A percentile compares a stretch with the other conserved stretches of the same genome.
Evolutionary conservation across 148 eudicot species (phyloP).

Genomic region (Nepenthes mirabilis): DNA sequence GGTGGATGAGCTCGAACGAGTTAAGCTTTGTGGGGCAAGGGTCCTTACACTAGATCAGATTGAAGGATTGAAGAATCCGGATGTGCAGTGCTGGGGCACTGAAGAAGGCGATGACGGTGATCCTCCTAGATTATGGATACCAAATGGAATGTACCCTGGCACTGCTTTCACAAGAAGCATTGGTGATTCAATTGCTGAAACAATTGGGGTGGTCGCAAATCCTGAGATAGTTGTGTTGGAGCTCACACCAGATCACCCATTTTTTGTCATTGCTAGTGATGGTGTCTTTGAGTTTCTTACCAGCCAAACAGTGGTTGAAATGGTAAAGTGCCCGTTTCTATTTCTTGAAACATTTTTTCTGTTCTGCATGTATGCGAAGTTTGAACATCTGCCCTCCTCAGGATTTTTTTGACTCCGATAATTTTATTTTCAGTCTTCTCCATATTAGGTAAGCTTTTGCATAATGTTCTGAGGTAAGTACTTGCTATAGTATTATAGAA

Average conservation of each 20-base stretch:
- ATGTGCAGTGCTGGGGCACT: constrained; percentile 89
- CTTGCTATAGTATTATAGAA: too few species aligned
- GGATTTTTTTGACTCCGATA: too few species aligned
- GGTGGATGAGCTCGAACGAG: constrained; percentile 78
- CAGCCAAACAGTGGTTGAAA: constrained; percentile 94
- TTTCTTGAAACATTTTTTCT: neutral
- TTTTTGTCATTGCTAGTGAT: constrained; percentile 95
- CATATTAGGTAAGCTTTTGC: too few species aligned
- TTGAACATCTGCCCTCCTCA: too few species aligned
- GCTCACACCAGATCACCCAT: constrained; percentile 71
- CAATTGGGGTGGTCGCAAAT: constrained; percentile 82
- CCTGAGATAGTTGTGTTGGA: constrained; percentile 88
- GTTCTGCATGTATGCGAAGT: neutral
- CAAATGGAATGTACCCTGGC: constrained; percentile 96
- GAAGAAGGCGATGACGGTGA: constrained; percentile 99
- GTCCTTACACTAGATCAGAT: constrained; percentile 98
- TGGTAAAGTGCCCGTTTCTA: constrained; percentile 46
- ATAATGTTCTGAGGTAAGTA: too few species aligned
- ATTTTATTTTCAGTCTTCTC: too few species aligned
- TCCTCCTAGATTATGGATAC: constrained; percentile 98
- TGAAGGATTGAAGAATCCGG: constrained; percentile 91
- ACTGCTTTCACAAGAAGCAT: constrained; percentile 94
- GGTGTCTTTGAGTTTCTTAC: constrained; percentile 96
- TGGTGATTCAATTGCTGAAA: constrained; percentile 95
- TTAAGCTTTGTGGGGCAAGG: constrained; percentile 86